Evolutionary conservation across 805 yeast species (phyloP), one percentile per base, ranked within the genome.

Genomic region (Kodamaea kaohsiungensis): DNA sequence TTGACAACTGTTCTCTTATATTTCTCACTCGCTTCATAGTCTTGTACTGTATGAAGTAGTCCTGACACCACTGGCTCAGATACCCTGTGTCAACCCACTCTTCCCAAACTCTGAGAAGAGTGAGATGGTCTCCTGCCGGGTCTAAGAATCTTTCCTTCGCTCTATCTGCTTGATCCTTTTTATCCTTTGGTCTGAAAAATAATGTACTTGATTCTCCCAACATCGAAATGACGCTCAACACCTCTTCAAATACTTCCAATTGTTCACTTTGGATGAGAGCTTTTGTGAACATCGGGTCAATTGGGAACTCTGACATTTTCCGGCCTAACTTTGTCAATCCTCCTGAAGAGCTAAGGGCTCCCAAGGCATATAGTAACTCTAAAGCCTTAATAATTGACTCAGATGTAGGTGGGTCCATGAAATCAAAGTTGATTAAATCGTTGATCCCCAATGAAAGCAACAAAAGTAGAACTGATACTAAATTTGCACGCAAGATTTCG

Each of bases 241-340:
- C 78, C 57, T 89, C 95, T 2, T 79, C 79, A 1, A 86, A 77
- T 48, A 96, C 91, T 0, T 81, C 75, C 49, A 76, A 77, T 12
- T 77, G 77, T 0, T 81, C 82, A 49, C 96, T 85, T 1, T 84
- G 73, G 10, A 93, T 68, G 33, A 95, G 66, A 6, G 86, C 84
- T 65, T 89, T 90, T 7, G 97, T 86, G 62, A 91, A 78, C 78
- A 89, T 89, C 3, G 98, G 98, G 60, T 91, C 96, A 58, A 92
- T 81, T 0, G 99, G 99, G 61, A 92, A 89, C 55, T 87, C 91
- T 1, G 97, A 87, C 97, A 95, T 92, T 57, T 83, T 82, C 43
- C 87, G 71, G 0, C 99, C 99, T 1, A 85, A 65, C 47, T 81
- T 75, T 0, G 98, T 93, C 40, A 95, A 72, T 49, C 82, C 78